Evolutionary conservation across 345 rosid genomes (phyloP).

Genomic region (Lepidium africanum): DNA sequence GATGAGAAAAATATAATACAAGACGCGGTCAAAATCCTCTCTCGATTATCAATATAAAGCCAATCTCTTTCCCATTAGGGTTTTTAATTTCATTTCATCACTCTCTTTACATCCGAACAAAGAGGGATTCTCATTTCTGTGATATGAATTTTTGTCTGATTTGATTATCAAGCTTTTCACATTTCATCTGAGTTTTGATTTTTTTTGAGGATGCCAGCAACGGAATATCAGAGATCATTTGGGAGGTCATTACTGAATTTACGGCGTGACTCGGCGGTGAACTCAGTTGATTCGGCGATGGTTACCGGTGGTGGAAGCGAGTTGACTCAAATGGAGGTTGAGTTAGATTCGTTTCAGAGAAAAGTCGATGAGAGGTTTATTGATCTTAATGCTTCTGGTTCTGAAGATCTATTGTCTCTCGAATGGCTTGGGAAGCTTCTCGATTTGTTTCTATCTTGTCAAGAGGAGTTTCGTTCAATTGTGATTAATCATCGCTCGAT

Average conservation of each 20-base stretch:
- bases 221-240: slow-evolving; percentile 45
- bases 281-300: slow-evolving; percentile 14
- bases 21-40: slow-evolving; percentile 14
- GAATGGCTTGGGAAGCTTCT: slow-evolving; percentile 59
- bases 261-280: slow-evolving; percentile 38
- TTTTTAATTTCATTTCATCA: neutral
- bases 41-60: slow-evolving; percentile 2
- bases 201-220: slow-evolving; percentile 39
- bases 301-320: neutral
- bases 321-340: slow-evolving; percentile 30
- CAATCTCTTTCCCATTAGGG: neutral
- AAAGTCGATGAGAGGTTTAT: slow-evolving; percentile 44
- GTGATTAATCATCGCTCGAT: slow-evolving; percentile 24
- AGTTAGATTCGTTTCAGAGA: slow-evolving; percentile 54
- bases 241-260: slow-evolving; percentile 39
- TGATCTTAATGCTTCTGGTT: slow-evolving; percentile 29
- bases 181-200: neutral
- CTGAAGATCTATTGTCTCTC: slow-evolving; percentile 41
- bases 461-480: slow-evolving; percentile 53
- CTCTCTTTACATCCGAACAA: neutral
- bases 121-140: neutral
- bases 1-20: neutral
- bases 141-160: neutral
- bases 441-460: slow-evolving; percentile 43
- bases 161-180: neutral